Evolutionary conservation across 805 yeast species (phyloP), one percentile per base, ranked within the genome.

Genomic region (Ogataea polymorpha): DNA sequence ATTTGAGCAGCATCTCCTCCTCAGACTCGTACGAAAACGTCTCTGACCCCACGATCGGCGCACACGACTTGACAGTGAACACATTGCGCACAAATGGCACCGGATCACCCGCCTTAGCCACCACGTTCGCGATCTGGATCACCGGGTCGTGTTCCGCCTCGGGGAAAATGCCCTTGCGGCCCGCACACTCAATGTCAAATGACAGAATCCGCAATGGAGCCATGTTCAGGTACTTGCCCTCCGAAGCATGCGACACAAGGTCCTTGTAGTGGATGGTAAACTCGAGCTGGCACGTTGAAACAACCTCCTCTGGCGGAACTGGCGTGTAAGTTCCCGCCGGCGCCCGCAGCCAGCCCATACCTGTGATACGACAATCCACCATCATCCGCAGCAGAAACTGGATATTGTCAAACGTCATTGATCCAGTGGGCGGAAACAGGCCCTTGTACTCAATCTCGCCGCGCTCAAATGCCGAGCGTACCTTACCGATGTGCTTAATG

Each of bases 141-240:
- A 93, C 96, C 0, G 96, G 85, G 67, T 93, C 99, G 34, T 79
- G 75, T 46, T 85, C 85, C 2, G 99, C 83, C 58, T 93, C 99
- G 1, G 99, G 99, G 62, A 93, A 93, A 10, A 93, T 76, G 39
- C 99, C 99, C 50, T 87, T 85, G 64, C 99, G 79, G 32, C 99
- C 99, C 3, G 99, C 93, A 74, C 99, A 93, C 65, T 93, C 99
- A 46, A 93, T 93, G 72, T 93, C 99, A 62, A 93, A 91, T 9
- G 97, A 89, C 51, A 93, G 69, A 35, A 93, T 81, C 56, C 99
- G 82, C 45, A 93, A 71, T 0, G 99, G 99, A 1, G 99, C 98
- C 67, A 86, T 82, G 50, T 80, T 83, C 25, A 88, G 75, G 90
- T 95, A 95, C 46, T 90, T 89, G 4, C 96, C 97, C 58, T 91